Percentiles rank a stretch among this genome's conserved stretches.
Evolutionary conservation across 495 filamentous ascomycete genomes (phyloP).

Genomic region (Daldinia loculata): DNA sequence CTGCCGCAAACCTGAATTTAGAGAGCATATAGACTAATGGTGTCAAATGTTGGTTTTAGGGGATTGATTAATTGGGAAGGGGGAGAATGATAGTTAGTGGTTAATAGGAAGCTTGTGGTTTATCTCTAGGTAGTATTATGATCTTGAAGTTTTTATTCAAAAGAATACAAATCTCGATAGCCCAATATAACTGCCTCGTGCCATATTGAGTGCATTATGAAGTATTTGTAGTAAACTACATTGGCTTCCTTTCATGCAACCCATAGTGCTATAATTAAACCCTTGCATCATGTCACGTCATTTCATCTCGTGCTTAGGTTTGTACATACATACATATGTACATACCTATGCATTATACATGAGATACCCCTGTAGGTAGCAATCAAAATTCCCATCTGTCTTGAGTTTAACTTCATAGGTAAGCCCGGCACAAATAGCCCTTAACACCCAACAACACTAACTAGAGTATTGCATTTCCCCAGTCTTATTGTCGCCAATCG

Average conservation of each 20-base stretch:
- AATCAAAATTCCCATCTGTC: constrained; percentile 4
- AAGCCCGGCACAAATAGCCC: neutral
- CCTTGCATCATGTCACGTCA: constrained; percentile 8
- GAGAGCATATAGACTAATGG: neutral
- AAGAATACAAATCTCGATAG: neutral
- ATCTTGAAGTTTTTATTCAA: no score
- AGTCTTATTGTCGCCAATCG: no score
- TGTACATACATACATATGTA: constrained; percentile 1
- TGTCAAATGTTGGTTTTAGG: neutral
- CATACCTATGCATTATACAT: constrained; percentile 1
- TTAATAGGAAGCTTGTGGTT: neutral
- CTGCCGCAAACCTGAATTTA: no score
- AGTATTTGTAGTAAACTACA: neutral
- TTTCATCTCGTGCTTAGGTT: neutral
- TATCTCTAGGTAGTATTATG: neutral
- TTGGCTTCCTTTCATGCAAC: neutral
- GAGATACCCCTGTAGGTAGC: neutral
- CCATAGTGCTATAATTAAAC: constrained; percentile 3
- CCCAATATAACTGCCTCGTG: neutral
- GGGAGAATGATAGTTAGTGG: neutral
- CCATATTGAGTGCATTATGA: neutral
- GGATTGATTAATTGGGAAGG: neutral
- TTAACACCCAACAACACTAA: neutral
- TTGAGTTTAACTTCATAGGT: neutral
- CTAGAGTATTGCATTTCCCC: no score